Conservation (phyloP, 2,329 filamentous ascomycete species). For the Diaporthe vexans region DNA sequence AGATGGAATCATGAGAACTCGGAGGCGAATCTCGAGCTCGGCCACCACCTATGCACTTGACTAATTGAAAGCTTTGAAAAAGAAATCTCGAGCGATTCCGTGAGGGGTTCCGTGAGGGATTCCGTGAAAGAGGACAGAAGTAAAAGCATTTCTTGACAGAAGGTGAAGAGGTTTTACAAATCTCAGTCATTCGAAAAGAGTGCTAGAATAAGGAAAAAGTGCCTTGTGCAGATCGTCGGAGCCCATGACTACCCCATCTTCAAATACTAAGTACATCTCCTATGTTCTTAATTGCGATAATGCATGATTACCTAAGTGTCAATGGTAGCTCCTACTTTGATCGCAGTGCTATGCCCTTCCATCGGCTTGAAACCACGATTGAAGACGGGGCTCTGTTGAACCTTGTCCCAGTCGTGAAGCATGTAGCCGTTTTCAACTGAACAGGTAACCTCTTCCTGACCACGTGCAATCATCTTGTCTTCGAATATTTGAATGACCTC, state of each 20-base stretch:
- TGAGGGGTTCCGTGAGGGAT: no score
- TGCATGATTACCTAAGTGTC: not conserved
- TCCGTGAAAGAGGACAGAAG: no score
- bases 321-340: not conserved
- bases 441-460: slow-evolving; percentile 13
- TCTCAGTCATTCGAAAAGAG: not conserved
- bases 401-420: slow-evolving; percentile 15
- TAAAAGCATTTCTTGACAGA: no score
- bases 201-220: not conserved
- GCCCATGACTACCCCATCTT: not conserved
- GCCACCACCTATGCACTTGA: not conserved
- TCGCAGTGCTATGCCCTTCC: not conserved
- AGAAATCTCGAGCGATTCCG: no score
- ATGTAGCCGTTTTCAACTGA: slow-evolving; percentile 26
- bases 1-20: not conserved
- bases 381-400: slow-evolving; percentile 5
- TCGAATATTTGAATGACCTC: not conserved
- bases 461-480: slow-evolving; percentile 9
- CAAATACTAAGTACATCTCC: not conserved
- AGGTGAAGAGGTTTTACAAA: not conserved
- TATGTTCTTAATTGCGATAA: not conserved
- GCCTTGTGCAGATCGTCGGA: no score
- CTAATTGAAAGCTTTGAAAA: not conserved
- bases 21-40: no score
- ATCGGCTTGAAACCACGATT: slow-evolving; percentile 11